Evolutionary conservation across 768 basidiomycete species (phyloP), one percentile per base, ranked within the genome.

Genomic region (Tephrocybe sp.): DNA sequence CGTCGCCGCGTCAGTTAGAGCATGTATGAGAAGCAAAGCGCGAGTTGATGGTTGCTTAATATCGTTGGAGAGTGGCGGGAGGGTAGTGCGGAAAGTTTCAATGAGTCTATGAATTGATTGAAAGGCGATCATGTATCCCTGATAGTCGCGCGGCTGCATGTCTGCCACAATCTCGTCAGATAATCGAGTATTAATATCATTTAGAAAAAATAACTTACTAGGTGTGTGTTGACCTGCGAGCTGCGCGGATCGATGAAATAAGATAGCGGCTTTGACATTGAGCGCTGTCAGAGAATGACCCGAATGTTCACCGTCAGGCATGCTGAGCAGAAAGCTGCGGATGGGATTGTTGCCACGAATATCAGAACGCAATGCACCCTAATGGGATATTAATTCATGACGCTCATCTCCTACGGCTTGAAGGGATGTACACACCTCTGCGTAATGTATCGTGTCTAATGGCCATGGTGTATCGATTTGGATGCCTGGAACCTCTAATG

Each of bases 161-260:
- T 75, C 79, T 80, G 41, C 30, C 32, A 51, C 48, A 40, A 42
- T 38, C 12, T 32, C 30, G 17, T 55, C 10, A 40, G 20, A 34
- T 19, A 39, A 19, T 4, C 36, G 20, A 26, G 32, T 45, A 47
- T 39, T n/a, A n/a, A 17, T 4, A 47, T 40, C 23, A 20, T 7
- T 20, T 2, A 19, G 4, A 39, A 52, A 43, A 30, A 12, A 49
- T 45, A 33, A 62, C 73, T 47, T 56, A 77, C 75, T 68, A 12
- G 73, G 71, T 39, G 65, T 64, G 70, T 69, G 77, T 56, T 76
- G 74, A 5, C 74, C 76, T 6, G 76, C 74, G 14, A 87, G 65
- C 42, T 78, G 75, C 7, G 77, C 71, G 8, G 84, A 78, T 19
- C 77, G 72, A 57, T 84, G 83, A 49, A 84, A 79, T 36, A 86